A percentile compares a stretch with the other conserved stretches of the same genome.
phyloP scores from a whole-genome alignment of 2,329 filamentous ascomycete genomes.

The Beauveria pseudobassiana region DNA sequence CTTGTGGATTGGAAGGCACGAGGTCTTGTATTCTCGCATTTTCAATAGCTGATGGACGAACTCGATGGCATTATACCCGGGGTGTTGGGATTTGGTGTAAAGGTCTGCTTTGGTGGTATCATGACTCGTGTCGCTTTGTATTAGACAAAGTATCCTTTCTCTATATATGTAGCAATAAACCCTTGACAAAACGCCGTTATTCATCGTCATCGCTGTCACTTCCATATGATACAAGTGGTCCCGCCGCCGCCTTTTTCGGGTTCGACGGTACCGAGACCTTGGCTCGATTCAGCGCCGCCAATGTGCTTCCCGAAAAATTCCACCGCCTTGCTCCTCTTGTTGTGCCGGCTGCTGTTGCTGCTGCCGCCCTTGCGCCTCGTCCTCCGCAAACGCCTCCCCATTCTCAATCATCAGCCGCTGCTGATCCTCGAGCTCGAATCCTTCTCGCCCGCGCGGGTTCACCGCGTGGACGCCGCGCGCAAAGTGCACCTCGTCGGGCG shows the following conservation, averaged over 20 bases:
- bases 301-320: constrained; percentile 78
- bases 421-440: constrained; percentile 57
- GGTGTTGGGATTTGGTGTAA: not conserved
- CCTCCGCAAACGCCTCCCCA: constrained; percentile 40
- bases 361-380: constrained; percentile 16
- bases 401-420: constrained; percentile 51
- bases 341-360: constrained; percentile 15
- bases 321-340: constrained; percentile 32
- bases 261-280: constrained; percentile 48
- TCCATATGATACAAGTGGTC: constrained; percentile 79
- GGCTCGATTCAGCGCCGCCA: constrained; percentile 65
- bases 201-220: constrained; percentile 72
- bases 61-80: not conserved
- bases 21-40: constrained; percentile 76
- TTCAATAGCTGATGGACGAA: constrained; percentile 61
- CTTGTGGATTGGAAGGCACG: constrained; percentile 75
- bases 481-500: constrained; percentile 90
- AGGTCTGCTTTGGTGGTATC: constrained; percentile 21
- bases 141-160: constrained; percentile 1
- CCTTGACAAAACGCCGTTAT: constrained; percentile 17
- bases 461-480: constrained; percentile 66
- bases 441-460: constrained; percentile 49
- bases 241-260: constrained; percentile 46
- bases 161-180: constrained; percentile 14
- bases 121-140: constrained; percentile 16